Conservation (phyloP, 1,284 basidiomycete species). For the Lignosus rhinocerotis region DNA sequence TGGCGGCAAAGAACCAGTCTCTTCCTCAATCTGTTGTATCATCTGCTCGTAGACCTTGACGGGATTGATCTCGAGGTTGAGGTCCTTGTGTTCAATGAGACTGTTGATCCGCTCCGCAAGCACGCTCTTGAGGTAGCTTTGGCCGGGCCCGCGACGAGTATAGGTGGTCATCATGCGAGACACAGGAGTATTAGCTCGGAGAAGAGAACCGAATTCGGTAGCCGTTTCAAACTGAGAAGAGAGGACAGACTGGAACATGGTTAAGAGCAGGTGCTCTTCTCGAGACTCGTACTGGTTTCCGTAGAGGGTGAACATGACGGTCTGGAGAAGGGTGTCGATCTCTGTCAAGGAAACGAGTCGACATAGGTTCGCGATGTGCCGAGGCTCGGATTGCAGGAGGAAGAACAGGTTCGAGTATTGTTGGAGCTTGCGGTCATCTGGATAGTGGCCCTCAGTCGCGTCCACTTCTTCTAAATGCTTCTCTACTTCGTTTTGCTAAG, state of each 20-base stretch:
- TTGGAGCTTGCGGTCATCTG: slow-evolving; percentile 91
- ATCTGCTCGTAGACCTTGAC: slow-evolving; percentile 99
- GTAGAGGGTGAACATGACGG: slow-evolving; percentile 99
- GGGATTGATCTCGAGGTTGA: slow-evolving; percentile 98
- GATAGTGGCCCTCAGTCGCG: slow-evolving; percentile 83
- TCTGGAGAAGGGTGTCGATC: slow-evolving; percentile 98
- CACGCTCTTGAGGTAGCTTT: slow-evolving; percentile 96
- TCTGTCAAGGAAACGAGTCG: slow-evolving; percentile 95
- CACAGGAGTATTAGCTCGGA: slow-evolving; percentile 97
- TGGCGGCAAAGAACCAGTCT: slow-evolving; percentile 86
- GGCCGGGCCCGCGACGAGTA: slow-evolving; percentile 95
- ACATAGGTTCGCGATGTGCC: slow-evolving; percentile 95
- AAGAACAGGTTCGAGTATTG: slow-evolving; percentile 99
- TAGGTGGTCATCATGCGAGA: slow-evolving; percentile 99
- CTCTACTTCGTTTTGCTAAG: slow-evolving; percentile 89
- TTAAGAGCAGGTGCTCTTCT: slow-evolving; percentile 96
- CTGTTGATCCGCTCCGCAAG: slow-evolving; percentile 97
- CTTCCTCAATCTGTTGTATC: slow-evolving; percentile 97
- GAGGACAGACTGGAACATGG: slow-evolving; percentile 98
- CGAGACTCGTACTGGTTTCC: slow-evolving; percentile 99
- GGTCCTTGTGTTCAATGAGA: slow-evolving; percentile 96
- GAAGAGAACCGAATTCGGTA: slow-evolving; percentile 94
- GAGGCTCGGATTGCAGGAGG: slow-evolving; percentile 95
- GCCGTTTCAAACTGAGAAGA: slow-evolving; percentile 99
- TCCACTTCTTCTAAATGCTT: slow-evolving; percentile 95